Percentiles rank a stretch among this genome's conserved stretches.
These are phyloP conservation scores for Venturia oleaginea DNA, from an alignment of 2,329 filamentous ascomycete species.

Conservation along the genomic window DNA sequence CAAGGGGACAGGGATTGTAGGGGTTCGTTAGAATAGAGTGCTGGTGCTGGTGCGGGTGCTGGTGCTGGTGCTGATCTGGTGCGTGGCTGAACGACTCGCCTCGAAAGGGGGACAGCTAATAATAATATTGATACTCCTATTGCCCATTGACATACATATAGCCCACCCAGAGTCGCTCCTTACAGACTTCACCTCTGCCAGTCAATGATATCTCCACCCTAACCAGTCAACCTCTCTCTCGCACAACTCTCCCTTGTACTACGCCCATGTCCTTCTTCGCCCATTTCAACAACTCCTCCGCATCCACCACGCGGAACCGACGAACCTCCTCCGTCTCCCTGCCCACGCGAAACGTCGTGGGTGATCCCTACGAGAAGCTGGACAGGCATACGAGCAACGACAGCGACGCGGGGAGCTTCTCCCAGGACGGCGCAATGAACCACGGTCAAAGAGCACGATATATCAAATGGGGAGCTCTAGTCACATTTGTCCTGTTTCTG, in stretches of 20 bases:
- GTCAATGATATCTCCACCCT: background rate
- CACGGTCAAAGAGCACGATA: conserved; percentile 52
- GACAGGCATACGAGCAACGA: conserved; percentile 31
- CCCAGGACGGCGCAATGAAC: conserved; percentile 41
- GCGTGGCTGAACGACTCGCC: background rate
- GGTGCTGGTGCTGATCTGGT: too few relatives aligned
- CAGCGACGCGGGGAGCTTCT: conserved; percentile 9
- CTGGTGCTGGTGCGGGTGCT: too few relatives aligned
- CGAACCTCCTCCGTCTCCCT: conserved; percentile 44
- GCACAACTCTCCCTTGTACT: background rate
- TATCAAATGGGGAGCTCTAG: conserved; percentile 52
- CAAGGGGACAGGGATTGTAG: background rate
- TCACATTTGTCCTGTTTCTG: conserved; percentile 49
- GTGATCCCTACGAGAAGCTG: conserved; percentile 39
- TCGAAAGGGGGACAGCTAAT: conserved; percentile 1
- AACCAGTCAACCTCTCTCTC: background rate
- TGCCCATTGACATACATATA: background rate
- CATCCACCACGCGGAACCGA: conserved; percentile 30
- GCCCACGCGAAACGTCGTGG: conserved; percentile 30
- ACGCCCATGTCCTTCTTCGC: conserved; percentile 42
- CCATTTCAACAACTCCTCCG: conserved; percentile 33
- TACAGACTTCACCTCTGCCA: background rate
- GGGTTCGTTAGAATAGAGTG: background rate
- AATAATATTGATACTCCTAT: background rate
- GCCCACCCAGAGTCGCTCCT: background rate